Percentiles rank a stretch among this genome's conserved stretches.
Conservation (phyloP, 257 asterid species). For the Henckelia pumila region DNA sequence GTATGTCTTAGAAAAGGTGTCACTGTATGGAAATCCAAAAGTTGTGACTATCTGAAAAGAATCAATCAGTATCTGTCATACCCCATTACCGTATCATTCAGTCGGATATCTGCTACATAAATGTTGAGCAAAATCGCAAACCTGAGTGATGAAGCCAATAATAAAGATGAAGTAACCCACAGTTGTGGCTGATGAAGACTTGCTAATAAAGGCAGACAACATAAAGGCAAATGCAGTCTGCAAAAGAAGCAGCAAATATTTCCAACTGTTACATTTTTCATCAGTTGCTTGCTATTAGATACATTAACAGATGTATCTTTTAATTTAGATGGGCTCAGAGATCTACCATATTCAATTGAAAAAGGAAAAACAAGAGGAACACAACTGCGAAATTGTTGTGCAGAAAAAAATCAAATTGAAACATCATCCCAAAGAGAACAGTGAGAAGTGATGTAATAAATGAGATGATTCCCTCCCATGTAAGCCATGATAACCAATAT, state of each 20-base stretch:
- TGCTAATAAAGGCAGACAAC: conserved; percentile 72
- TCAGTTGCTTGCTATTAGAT: too few relatives aligned
- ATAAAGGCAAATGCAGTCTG: conserved; percentile 81
- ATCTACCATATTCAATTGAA: conserved; percentile 83
- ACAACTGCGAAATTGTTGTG: conserved; percentile 68
- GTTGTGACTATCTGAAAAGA: conserved; percentile 69
- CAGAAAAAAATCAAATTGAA: conserved; percentile 84
- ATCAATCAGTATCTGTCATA: conserved; percentile 23
- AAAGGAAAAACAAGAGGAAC: conserved; percentile 75
- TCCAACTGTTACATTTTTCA: conserved; percentile 19
- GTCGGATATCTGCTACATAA: neutral
- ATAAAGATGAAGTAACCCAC: conserved; percentile 68
- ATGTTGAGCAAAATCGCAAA: conserved; percentile 29
- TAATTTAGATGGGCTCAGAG: conserved; percentile 20
- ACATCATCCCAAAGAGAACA: conserved; percentile 91
- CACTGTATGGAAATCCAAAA: conserved; percentile 85
- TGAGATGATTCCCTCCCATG: conserved; percentile 82
- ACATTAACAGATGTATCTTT: neutral
- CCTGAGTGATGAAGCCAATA: conserved; percentile 84
- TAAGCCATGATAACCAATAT: conserved; percentile 89
- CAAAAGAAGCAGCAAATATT: too few relatives aligned
- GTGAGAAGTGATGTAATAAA: conserved; percentile 66
- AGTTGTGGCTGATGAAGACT: conserved; percentile 75
- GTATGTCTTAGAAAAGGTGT: conserved; percentile 38
- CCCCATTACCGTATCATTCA: conserved; percentile 13